A percentile compares a stretch with the other conserved stretches of the same genome.
phyloP scores from a whole-genome alignment of 2,329 filamentous ascomycete genomes.

The Penicillium sp. region DNA sequence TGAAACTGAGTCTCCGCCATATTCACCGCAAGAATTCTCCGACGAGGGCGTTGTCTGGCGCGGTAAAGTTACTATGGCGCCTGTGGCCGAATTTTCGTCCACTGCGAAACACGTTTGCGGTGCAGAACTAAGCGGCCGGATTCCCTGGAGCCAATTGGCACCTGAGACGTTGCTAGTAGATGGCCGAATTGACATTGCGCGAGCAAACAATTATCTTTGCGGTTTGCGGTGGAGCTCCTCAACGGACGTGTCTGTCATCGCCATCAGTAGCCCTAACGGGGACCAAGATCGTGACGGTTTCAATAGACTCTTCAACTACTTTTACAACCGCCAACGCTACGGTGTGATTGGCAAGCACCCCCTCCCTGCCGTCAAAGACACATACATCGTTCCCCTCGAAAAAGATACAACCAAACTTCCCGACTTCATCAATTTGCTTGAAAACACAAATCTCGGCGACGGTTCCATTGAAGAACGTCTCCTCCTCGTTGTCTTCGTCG shows the following conservation, averaged over 20 bases:
- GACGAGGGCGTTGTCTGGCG: slow-evolving; percentile 75
- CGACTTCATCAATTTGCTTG: slow-evolving; percentile 84
- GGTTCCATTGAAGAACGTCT: slow-evolving; percentile 70
- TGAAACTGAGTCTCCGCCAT: slow-evolving; percentile 76
- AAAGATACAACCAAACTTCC: slow-evolving; percentile 68
- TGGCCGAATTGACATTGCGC: slow-evolving; percentile 70
- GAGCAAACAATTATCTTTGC: slow-evolving; percentile 88
- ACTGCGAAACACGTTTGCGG: slow-evolving; percentile 83
- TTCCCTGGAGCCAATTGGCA: slow-evolving; percentile 74
- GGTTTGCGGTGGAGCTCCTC: slow-evolving; percentile 77
- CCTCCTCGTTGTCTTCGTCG: slow-evolving; percentile 81
- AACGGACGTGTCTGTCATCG: slow-evolving; percentile 81
- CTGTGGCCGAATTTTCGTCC: slow-evolving; percentile 71
- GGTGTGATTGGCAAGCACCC: slow-evolving; percentile 81
- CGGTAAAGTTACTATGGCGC: slow-evolving; percentile 73
- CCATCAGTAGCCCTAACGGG: slow-evolving; percentile 56
- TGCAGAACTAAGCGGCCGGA: slow-evolving; percentile 67
- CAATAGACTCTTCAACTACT: slow-evolving; percentile 81
- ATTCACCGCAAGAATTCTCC: slow-evolving; percentile 74
- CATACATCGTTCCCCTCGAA: slow-evolving; percentile 85
- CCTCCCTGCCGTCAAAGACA: slow-evolving; percentile 75
- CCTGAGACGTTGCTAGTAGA: slow-evolving; percentile 65
- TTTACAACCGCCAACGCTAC: slow-evolving; percentile 76
- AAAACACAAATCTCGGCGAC: slow-evolving; percentile 72
- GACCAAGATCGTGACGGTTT: slow-evolving; percentile 59